Conservation (phyloP, 805 yeast genomes). For the Metschnikowia dekortorum region DNA sequence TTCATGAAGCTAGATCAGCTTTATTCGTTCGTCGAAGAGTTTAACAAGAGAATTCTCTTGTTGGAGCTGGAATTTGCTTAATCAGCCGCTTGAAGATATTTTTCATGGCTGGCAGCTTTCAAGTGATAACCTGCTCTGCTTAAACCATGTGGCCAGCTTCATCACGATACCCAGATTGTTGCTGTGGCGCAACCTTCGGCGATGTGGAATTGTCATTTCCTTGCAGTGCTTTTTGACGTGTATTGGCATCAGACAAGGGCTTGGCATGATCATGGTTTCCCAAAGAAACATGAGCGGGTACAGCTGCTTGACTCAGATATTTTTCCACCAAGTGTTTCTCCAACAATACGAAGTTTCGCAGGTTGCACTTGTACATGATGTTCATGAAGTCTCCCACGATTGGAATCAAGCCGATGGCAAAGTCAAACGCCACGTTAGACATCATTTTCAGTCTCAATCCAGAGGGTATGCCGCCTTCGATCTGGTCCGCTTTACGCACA, state of each 20-base stretch:
- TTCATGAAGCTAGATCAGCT: conserved; percentile 53
- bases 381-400: conserved; percentile 22
- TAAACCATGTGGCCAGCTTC: not conserved
- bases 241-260: no score
- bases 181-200: not conserved
- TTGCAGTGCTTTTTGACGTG: not conserved
- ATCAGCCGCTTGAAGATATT: not conserved
- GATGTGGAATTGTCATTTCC: not conserved
- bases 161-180: conserved; percentile 1
- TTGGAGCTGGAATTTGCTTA: conserved; percentile 15
- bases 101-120: no score
- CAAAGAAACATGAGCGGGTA: not conserved
- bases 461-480: conserved; percentile 38
- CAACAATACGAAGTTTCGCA: conserved; percentile 24
- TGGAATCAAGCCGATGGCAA: conserved; percentile 34
- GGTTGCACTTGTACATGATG: conserved; percentile 22
- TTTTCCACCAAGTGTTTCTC: conserved; percentile 35
- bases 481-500: conserved; percentile 26
- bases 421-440: conserved; percentile 37
- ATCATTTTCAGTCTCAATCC: conserved; percentile 30
- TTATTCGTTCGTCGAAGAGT: conserved; percentile 26
- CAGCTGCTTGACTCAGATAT: conserved; percentile 13
- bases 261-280: not conserved
- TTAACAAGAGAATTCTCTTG: conserved; percentile 15
- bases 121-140: not conserved